Evolutionary conservation across 768 basidiomycete species (phyloP), one percentile per base, ranked within the genome.

Genomic region (Mycena olivaceomarginata): DNA sequence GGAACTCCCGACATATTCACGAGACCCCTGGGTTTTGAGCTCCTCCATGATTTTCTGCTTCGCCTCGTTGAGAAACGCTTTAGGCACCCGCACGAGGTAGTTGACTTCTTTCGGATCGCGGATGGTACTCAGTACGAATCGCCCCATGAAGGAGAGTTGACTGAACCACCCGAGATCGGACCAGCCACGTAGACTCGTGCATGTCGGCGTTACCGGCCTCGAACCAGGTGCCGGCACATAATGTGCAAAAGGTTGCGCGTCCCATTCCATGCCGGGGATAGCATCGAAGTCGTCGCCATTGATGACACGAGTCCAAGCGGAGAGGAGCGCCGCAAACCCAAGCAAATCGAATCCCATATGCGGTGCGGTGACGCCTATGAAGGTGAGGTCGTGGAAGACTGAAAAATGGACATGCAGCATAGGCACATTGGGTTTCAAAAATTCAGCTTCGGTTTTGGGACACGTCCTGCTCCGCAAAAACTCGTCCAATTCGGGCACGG

Each of bases 211-310:
- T 15, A 10, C 39, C 4, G 60, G 37, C 6, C 6, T 62, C 53
- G n/a, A 40, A 15, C 37, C 31, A n/a, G 9, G 12, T 40, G 62
- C 31, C 3, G 20, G 20, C 20, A 37, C 39, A 6, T 3, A 15
- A 43, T 43, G 20, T 9, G 16, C n/a, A 15, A 73, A 60, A 10
- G 67, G 72, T 15, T 15, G 43, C 16, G 20, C 15, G 11, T 73
- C 63, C 76, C 76, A 77, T 9, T 48, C 39, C 76, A 72, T 72
- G 20, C 71, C 76, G 4, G 45, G 57, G 15, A 72, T 64, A 18
- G 43, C 16, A 20, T 77, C 71, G 10, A 77, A 48, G 16, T 48
- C 60, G 12, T 65, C 67, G 4, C 72, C 76, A 8, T 60, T 31
- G 12, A 74, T 22, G 18, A 68, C 10, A 2, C 56, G 70, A 0